Conservation (phyloP, 768 basidiomycete species). For the Trichaptum fuscoviolaceum region DNA sequence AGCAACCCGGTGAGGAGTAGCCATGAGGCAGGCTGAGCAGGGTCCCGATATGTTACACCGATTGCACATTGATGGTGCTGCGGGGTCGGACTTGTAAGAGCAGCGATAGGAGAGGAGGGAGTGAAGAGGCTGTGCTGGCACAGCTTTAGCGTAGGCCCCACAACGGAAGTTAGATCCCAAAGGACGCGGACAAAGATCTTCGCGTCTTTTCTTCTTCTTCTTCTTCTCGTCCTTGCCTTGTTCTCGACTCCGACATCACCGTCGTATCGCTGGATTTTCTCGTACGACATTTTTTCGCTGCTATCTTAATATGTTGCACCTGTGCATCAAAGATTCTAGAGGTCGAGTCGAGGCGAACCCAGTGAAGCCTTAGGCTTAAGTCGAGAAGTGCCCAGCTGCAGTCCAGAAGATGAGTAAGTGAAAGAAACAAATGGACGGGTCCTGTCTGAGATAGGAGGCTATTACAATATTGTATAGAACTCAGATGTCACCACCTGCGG, state of each 20-base stretch:
- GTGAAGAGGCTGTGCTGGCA: neutral
- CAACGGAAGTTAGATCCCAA: neutral
- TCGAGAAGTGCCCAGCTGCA: neutral
- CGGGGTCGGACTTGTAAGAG: neutral
- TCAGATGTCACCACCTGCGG: neutral
- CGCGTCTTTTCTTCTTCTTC: neutral
- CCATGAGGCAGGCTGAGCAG: neutral
- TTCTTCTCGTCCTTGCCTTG: too few relatives aligned
- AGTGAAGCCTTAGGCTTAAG: neutral
- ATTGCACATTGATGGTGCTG: neutral
- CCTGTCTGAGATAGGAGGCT: neutral
- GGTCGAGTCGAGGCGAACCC: neutral
- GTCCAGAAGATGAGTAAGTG: neutral
- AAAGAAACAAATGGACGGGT: neutral
- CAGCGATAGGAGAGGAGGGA: neutral
- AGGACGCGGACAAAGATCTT: neutral
- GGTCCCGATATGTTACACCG: too few relatives aligned
- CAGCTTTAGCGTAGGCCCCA: neutral
- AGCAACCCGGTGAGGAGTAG: neutral
- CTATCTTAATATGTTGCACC: too few relatives aligned
- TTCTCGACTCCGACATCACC: too few relatives aligned
- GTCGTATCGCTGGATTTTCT: too few relatives aligned
- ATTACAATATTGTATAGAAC: too few relatives aligned
- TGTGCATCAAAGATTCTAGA: too few relatives aligned
- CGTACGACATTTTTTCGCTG: too few relatives aligned